Evolutionary conservation across 2,329 filamentous ascomycete species (phyloP), one percentile per base, ranked within the genome.

Genomic region (Didymella segeticola): DNA sequence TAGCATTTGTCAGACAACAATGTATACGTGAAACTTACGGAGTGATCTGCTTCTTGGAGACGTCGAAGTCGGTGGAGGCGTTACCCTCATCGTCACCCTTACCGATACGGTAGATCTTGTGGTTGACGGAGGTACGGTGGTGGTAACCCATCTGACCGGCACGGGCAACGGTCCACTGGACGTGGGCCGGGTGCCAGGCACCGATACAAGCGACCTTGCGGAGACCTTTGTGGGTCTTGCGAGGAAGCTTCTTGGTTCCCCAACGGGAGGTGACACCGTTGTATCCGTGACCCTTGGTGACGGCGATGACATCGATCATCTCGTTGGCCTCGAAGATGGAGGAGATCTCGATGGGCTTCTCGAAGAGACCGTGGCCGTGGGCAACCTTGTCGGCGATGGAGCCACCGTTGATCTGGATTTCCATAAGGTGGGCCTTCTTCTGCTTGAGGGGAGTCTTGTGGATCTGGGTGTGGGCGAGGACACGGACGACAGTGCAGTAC

Each of bases 211-310:
- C 95, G 74, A 99, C 93, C 90, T 99, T 99, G 78, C 95, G 89
- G 78, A 99, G 92, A 96, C 95, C 95, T 89, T 99, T 99, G 90
- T 99, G 95, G 62, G 95, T 99, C 92, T 99, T 99, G 79, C 95
- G 91, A 72, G 95, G 95, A 76, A 99, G 91, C 91, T 98, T 99
- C 91, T 97, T 99, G 85, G 95, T 99, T 75, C 95, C 95, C 95
- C 95, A 99, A 84, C 95, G 89, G 81, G 88, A 85, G 68, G 95
- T 99, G 75, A 99, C 95, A 89, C 95, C 95, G 79, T 86, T 85
- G 90, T 91, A 98, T 80, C 95, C 95, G 86, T 98, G 92, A 86
- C 95, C 95, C 89, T 96, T 98, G 86, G 95, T 99, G 79, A 99
- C 93, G 78, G 93, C 95, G 75, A 99, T 97, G 79, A 96, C 89